Evolutionary conservation across 768 basidiomycete genomes (phyloP), one percentile per base, ranked within the genome.

Genomic region (Porphyrellus cyaneotinctus): DNA sequence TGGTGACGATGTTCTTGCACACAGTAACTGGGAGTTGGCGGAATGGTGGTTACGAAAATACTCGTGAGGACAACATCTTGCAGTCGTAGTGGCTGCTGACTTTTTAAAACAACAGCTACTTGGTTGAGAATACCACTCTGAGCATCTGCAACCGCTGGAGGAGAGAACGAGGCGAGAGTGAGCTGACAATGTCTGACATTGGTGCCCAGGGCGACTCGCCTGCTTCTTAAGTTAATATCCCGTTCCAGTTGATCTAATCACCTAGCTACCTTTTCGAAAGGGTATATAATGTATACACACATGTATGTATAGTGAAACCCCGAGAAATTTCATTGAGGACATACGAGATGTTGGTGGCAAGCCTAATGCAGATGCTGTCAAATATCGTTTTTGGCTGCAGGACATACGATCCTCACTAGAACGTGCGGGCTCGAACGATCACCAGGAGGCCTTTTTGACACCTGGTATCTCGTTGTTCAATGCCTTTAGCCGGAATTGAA

Each of bases 361-460:
- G 31, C 49, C 42, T 59, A 18, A 8, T 3, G n/a, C 23, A 31
- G 10, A 11, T 26, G 26, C 13, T n/a, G 24, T 60, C 10, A 56
- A n/a, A 35, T 9, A 26, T 24, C 10, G 20, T 22, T 13, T 9
- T 18, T 36, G 35, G 15, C 30, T 2, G 15, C n/a, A 42, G 30
- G 37, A 47, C 7, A 35, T 11, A 38, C 26, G 5, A 24, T 45
- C 6, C 57, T 33, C 45, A 50, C 51, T 28, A 14, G 37, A 31
- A 42, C 13, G 26, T 43, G 37, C 11, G 6, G 12, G 31, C 15
- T 32, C 11, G 24, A 36, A 32, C 10, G 12, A 43, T 58, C 76
- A 97, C 94, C 95, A 97, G n/a, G 86, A 89, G 9, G 94, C 91
- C 64, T 95, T 94, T 41, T 79, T 77, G 24, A 97, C 91, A 6